Evolutionary conservation across 2,329 filamentous ascomycete species (phyloP).

Genomic region (Alternaria burnsii): DNA sequence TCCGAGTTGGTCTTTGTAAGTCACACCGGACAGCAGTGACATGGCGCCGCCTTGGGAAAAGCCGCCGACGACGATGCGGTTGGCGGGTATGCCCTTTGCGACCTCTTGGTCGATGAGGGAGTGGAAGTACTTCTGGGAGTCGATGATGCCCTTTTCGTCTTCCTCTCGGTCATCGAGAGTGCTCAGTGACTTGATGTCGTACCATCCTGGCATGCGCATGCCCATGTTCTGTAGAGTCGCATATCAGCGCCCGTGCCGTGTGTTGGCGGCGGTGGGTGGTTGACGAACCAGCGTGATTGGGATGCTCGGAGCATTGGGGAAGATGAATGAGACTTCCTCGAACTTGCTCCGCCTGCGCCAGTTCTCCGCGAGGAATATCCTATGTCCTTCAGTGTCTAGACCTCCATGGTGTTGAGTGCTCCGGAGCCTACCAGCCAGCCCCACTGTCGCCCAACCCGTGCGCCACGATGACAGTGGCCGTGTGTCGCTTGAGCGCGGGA

Average conservation of each 20-base stretch:
- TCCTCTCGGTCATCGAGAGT: constrained; percentile 59
- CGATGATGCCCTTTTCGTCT: constrained; percentile 77
- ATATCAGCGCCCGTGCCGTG: constrained; percentile 9
- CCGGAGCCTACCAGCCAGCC: constrained; percentile 69
- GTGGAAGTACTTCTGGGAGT: constrained; percentile 79
- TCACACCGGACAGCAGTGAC: constrained; percentile 81
- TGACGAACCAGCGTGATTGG: constrained; percentile 79
- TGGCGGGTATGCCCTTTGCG: constrained; percentile 78
- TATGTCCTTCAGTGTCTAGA: constrained; percentile 41
- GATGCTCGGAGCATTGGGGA: constrained; percentile 88
- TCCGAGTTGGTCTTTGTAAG: constrained; percentile 76
- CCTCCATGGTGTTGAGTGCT: not conserved
- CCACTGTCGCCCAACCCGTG: constrained; percentile 89
- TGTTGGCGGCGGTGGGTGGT: not conserved
- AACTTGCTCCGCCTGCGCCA: constrained; percentile 83
- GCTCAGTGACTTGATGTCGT: constrained; percentile 70
- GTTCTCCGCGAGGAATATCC: constrained; percentile 82
- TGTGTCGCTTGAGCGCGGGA: constrained; percentile 82
- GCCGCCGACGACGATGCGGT: constrained; percentile 85
- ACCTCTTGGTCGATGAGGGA: constrained; percentile 82
- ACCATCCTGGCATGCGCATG: constrained; percentile 87
- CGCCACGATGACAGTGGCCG: constrained; percentile 91
- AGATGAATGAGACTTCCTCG: constrained; percentile 89
- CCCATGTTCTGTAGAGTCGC: constrained; percentile 68
- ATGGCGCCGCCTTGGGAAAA: constrained; percentile 91